A percentile compares a stretch with the other conserved stretches of the same genome.
phyloP scores from a whole-genome alignment of 1,284 basidiomycete species.

The Heterobasidion annosum region DNA sequence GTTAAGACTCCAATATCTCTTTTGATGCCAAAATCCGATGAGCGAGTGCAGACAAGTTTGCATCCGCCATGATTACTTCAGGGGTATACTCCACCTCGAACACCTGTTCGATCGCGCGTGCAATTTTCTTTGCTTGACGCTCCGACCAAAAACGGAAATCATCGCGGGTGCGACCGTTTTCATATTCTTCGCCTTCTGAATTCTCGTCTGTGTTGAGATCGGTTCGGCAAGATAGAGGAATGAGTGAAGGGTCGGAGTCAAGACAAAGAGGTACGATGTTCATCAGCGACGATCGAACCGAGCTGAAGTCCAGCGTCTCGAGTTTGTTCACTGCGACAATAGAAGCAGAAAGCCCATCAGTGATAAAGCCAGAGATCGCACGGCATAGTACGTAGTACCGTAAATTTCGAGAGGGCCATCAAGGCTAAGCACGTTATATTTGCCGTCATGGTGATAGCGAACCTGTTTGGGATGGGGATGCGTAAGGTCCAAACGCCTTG shows the following conservation, averaged over 20 bases:
- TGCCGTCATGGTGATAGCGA: conserved; percentile 87
- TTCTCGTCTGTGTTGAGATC: conserved; percentile 10
- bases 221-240: conserved; percentile 66
- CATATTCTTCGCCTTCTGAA: conserved; percentile 18
- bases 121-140: conserved; percentile 83
- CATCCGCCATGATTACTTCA: conserved; percentile 89
- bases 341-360: conserved; percentile 3
- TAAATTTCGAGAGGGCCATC: conserved; percentile 84
- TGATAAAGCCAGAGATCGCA: background rate
- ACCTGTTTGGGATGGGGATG: conserved; percentile 28
- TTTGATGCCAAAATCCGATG: conserved; percentile 79
- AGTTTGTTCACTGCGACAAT: conserved; percentile 56
- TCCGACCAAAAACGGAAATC: conserved; percentile 95
- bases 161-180: conserved; percentile 38
- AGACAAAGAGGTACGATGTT: conserved; percentile 81
- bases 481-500: background rate
- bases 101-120: conserved; percentile 64
- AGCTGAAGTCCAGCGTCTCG: conserved; percentile 46
- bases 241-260: conserved; percentile 74
- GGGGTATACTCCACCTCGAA: conserved; percentile 85
- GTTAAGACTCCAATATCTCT: conserved; percentile 37
- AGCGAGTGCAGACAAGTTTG: conserved; percentile 79
- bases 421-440: conserved; percentile 90
- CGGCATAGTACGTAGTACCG: conserved; percentile 31
- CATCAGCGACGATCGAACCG: conserved; percentile 59